Base-by-base conservation (phyloP, 257 asterid species). In the Solanum bukasovii region DNA sequence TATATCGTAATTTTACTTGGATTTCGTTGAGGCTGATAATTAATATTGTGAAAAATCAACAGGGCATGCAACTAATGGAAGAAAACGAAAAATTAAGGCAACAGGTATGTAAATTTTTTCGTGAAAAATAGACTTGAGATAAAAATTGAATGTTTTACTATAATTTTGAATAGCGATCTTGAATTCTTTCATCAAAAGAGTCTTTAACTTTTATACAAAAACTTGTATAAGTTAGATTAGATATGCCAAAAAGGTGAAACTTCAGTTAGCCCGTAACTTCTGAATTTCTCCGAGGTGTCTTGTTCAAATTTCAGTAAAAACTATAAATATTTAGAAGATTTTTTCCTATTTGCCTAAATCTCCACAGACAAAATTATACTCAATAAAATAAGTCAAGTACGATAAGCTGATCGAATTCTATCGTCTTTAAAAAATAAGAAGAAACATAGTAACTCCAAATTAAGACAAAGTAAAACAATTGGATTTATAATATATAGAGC, bases 31-130 rank as follows among this genome's bases (percentile, higher is more conserved):
- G 2, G 42, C 4, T 65, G 31, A 33, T 49, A 27, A 13, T 35
- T 84, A 1, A 42, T 65, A 12, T 38, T 40, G 82, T 40, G 11
- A 11, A 56, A 87, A 65, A 72, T 13, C 83, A 7, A 84, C 92
- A 96, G 99, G 98, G 95, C 78, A 88, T 91, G 91, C 92, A 88
- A 88, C 94, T 96, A 71, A 88, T 93, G 94, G 95, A 93, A 87
- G 98, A 94, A 88, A 96, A 95, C 33, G 92, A 91, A 42, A 89
- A 88, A 72, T 89, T 96, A 40, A 93, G 77, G 90, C 94, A 90
- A 70, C 95, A 93, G 95, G 98, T 95, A 89, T 42, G 81, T 0
- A 3, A 20, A 2, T 6, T 44, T 14, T 70, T 16, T 13, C 1
- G 46, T 46, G 11, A 56, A 56, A 56, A 56, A 6, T 56, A 56